Conservation (phyloP, 495 filamentous ascomycete genomes). For the Aspergillus affinis region DNA sequence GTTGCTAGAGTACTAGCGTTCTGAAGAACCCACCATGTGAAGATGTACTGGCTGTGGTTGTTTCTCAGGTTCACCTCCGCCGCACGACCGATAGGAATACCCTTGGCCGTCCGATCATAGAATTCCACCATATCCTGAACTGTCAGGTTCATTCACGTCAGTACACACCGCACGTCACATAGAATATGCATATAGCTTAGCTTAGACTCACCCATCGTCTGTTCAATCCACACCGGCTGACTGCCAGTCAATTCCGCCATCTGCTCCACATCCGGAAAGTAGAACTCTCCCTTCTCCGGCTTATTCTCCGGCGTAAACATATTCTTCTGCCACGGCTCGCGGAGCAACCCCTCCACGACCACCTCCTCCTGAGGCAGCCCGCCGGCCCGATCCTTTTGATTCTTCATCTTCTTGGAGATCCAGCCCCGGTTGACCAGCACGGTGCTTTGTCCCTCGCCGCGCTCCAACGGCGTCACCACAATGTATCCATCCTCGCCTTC, state of each 20-base stretch:
- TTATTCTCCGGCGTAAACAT: slow-evolving; percentile 92
- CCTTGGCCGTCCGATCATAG: slow-evolving; percentile 69
- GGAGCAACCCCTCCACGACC: slow-evolving; percentile 75
- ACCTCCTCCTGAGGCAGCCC: slow-evolving; percentile 67
- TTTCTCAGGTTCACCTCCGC: slow-evolving; percentile 93
- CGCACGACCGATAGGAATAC: slow-evolving; percentile 89
- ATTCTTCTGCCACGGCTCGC: slow-evolving; percentile 94
- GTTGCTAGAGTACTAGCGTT: background rate
- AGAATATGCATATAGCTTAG: background rate
- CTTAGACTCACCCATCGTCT: slow-evolving; percentile 75
- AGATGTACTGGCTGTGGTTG: slow-evolving; percentile 97
- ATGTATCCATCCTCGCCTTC: slow-evolving; percentile 89
- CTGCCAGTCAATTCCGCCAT: slow-evolving; percentile 87
- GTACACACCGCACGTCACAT: slow-evolving; percentile 8
- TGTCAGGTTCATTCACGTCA: slow-evolving; percentile 32
- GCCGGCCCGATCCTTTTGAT: slow-evolving; percentile 58
- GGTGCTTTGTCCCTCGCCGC: slow-evolving; percentile 59
- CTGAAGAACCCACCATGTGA: slow-evolving; percentile 78
- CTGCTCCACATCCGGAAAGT: slow-evolving; percentile 90
- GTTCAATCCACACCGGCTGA: slow-evolving; percentile 91
- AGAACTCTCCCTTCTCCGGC: slow-evolving; percentile 79
- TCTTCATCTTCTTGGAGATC: slow-evolving; percentile 70
- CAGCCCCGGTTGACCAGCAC: slow-evolving; percentile 88
- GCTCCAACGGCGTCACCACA: slow-evolving; percentile 87
- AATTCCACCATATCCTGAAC: slow-evolving; percentile 73